These are phyloP conservation scores for Astragalus glycyphyllos DNA, from an alignment of 306 rosid genomes.

Conservation along the genomic window DNA sequence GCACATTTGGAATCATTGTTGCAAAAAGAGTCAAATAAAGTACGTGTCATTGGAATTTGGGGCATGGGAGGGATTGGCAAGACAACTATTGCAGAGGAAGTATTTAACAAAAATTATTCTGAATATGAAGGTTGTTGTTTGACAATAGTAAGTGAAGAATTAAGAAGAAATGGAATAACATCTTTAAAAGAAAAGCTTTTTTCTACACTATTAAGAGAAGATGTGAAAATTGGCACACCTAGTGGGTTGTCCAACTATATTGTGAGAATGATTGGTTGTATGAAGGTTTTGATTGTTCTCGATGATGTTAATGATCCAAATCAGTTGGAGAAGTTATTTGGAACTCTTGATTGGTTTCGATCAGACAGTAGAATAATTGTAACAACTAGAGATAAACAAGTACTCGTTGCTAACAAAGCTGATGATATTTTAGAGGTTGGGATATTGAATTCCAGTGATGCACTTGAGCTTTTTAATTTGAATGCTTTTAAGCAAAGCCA, in stretches of 20 bases:
- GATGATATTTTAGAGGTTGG: constrained; percentile 14
- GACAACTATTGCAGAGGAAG: constrained; percentile 20
- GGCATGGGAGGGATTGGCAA: constrained; percentile 40
- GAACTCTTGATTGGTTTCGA: constrained; percentile 15
- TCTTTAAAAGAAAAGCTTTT: background rate
- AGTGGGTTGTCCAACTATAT: background rate
- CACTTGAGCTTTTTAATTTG: constrained; percentile 29
- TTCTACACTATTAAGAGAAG: background rate
- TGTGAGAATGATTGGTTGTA: background rate
- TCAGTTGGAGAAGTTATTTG: constrained; percentile 4
- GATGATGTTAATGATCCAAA: constrained; percentile 33
- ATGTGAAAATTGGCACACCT: too few species aligned
- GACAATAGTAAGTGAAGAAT: constrained; percentile 14
- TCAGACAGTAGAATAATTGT: background rate
- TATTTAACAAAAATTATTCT: background rate
- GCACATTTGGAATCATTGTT: background rate
- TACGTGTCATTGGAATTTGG: constrained; percentile 29
- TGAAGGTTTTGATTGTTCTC: constrained; percentile 27
- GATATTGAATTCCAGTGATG: background rate
- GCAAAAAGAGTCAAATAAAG: background rate
- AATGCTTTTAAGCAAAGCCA: constrained; percentile 14
- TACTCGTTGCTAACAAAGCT: background rate
- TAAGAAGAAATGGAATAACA: background rate
- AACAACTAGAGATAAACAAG: constrained; percentile 32
- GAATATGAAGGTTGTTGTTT: background rate